These are phyloP conservation scores for Exophiala viscosa DNA, from an alignment of 2,329 filamentous ascomycete genomes.

Conservation along the genomic window DNA sequence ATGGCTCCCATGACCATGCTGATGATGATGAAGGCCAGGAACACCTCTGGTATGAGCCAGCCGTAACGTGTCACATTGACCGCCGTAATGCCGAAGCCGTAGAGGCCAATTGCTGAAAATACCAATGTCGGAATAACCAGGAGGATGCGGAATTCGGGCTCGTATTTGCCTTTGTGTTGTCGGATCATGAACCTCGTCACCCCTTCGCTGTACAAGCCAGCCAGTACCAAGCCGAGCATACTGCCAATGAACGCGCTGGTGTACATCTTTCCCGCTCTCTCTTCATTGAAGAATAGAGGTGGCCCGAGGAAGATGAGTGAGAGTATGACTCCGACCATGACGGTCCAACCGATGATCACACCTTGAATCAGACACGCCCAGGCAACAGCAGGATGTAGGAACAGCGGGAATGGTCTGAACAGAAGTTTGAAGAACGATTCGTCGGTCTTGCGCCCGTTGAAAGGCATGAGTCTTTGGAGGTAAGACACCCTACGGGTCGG, in stretches of 20 bases:
- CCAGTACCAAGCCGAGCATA: slow-evolving; percentile 70
- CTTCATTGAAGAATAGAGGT: slow-evolving; percentile 76
- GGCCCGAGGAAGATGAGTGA: slow-evolving; percentile 78
- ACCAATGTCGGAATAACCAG: slow-evolving; percentile 79
- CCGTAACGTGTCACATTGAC: slow-evolving; percentile 59
- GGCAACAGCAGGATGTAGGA: slow-evolving; percentile 78
- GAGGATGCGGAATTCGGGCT: slow-evolving; percentile 84
- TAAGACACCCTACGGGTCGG: slow-evolving; percentile 52
- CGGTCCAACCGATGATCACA: slow-evolving; percentile 89
- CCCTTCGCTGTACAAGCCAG: slow-evolving; percentile 70
- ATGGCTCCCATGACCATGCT: slow-evolving; percentile 93
- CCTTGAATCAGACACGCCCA: slow-evolving; percentile 83
- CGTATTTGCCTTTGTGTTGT: slow-evolving; percentile 75
- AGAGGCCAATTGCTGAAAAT: slow-evolving; percentile 72
- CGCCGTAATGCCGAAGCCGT: slow-evolving; percentile 75
- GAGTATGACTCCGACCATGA: slow-evolving; percentile 81
- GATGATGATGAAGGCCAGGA: slow-evolving; percentile 78
- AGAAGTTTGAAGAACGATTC: slow-evolving; percentile 66
- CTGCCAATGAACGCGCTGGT: slow-evolving; percentile 81
- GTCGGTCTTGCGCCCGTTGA: slow-evolving; percentile 78
- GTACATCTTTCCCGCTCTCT: slow-evolving; percentile 82
- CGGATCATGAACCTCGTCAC: slow-evolving; percentile 67
- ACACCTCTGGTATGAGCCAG: slow-evolving; percentile 72
- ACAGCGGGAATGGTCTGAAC: slow-evolving; percentile 73
- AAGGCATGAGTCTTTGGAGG: slow-evolving; percentile 59